A percentile compares a stretch with the other conserved stretches of the same genome.
Evolutionary conservation across 2,329 filamentous ascomycete species (phyloP).

Genomic region (Cladosporium velox): DNA sequence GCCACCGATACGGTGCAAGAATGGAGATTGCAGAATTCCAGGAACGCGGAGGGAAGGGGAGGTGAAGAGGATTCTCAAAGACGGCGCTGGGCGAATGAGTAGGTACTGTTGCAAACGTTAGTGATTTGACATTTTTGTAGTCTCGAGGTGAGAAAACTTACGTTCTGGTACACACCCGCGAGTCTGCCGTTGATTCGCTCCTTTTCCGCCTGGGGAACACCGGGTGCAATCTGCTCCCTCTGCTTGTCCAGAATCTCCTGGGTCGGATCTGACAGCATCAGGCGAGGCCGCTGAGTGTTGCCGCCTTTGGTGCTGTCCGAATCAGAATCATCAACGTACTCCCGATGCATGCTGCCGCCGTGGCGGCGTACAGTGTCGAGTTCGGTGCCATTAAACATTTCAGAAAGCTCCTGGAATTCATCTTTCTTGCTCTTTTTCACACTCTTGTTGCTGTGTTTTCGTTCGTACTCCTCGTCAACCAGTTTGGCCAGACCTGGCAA

Average conservation of each 20-base stretch:
- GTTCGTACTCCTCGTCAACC: slow-evolving; percentile 35
- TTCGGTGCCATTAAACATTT: slow-evolving; percentile 70
- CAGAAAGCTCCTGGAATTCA: slow-evolving; percentile 65
- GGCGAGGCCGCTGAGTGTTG: slow-evolving; percentile 41
- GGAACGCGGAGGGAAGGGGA: slow-evolving; percentile 53
- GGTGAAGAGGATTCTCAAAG: slow-evolving; percentile 53
- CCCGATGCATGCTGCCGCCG: slow-evolving; percentile 65
- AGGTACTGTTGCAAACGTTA: slow-evolving; percentile 42
- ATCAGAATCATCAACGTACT: slow-evolving; percentile 53
- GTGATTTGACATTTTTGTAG: slow-evolving; percentile 12
- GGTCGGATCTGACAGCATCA: slow-evolving; percentile 53
- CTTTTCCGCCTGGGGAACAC: slow-evolving; percentile 24
- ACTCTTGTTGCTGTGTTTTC: slow-evolving; percentile 33
- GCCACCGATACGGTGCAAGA: slow-evolving; percentile 53
- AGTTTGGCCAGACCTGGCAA: slow-evolving; percentile 59
- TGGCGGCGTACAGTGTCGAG: slow-evolving; percentile 63
- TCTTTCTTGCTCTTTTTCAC: slow-evolving; percentile 50
- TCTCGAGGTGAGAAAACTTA: slow-evolving; percentile 40
- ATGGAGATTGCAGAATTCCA: slow-evolving; percentile 51
- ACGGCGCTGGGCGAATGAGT: slow-evolving; percentile 50
- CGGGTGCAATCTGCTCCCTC: slow-evolving; percentile 25
- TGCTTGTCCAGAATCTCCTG: slow-evolving; percentile 35
- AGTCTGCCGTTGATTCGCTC: slow-evolving; percentile 44
- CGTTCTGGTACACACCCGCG: slow-evolving; percentile 60
- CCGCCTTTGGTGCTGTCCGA: slow-evolving; percentile 36